These are phyloP conservation scores for Amorphotheca resinae DNA, from an alignment of 495 filamentous ascomycete genomes.

Conservation along the genomic window DNA sequence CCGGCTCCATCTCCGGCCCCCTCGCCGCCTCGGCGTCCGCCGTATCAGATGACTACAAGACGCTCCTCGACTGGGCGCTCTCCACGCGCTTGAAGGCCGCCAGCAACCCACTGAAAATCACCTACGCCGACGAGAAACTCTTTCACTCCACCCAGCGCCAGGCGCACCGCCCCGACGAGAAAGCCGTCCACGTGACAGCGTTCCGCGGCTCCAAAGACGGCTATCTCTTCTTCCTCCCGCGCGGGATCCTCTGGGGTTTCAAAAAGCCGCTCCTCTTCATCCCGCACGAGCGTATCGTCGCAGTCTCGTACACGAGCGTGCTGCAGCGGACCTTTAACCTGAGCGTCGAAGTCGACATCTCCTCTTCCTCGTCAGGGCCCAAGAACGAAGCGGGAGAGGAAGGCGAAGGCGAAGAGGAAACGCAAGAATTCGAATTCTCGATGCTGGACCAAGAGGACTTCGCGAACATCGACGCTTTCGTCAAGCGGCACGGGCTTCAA, in stretches of 20 bases:
- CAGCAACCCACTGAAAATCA: conserved; percentile 34
- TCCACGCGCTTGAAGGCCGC: conserved; percentile 44
- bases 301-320: conserved; percentile 79
- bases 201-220: conserved; percentile 93
- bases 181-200: conserved; percentile 83
- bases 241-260: conserved; percentile 85
- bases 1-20: conserved; percentile 35
- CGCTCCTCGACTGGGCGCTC: conserved; percentile 48
- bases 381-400: conserved; percentile 16
- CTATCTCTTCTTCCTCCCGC: conserved; percentile 77
- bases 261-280: conserved; percentile 90
- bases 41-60: conserved; percentile 47
- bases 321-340: conserved; percentile 92
- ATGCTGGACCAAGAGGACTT: conserved; percentile 85
- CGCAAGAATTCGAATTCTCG: conserved; percentile 62
- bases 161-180: conserved; percentile 77
- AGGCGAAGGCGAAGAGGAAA: conserved; percentile 20
- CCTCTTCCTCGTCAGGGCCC: no score
- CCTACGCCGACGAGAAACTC: conserved; percentile 55
- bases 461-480: conserved; percentile 70
- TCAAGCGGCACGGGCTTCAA: conserved; percentile 68
- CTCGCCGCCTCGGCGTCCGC: conserved; percentile 33
- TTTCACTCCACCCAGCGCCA: conserved; percentile 71
- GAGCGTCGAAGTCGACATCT: conserved; percentile 45
- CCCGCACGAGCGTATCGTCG: conserved; percentile 62